Evolutionary conservation across 257 asterid genomes (phyloP).

Genomic region (Nyctanthes arbortristis): DNA sequence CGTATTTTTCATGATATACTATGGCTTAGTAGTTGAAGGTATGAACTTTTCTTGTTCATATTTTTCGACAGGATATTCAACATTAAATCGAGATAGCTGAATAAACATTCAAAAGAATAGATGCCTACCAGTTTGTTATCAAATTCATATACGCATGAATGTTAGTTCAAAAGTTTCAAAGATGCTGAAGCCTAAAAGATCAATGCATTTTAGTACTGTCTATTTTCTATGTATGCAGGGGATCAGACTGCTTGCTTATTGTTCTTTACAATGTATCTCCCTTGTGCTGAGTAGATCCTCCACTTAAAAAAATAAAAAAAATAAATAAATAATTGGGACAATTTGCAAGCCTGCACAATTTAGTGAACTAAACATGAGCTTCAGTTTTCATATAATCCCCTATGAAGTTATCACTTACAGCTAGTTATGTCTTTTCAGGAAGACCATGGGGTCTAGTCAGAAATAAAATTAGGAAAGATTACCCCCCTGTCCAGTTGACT

Average conservation of each 20-base stretch:
- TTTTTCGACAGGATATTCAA: not conserved
- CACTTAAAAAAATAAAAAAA: too few species aligned
- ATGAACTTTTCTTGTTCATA: not conserved
- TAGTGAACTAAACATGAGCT: not conserved
- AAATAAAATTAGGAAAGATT: conserved; percentile 35
- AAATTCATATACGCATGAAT: too few species aligned
- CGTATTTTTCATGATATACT: conserved; percentile 40
- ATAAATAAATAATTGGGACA: too few species aligned
- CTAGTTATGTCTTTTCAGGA: conserved; percentile 21
- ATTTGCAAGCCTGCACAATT: not conserved
- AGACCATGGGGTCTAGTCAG: conserved; percentile 33
- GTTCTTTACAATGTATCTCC: not conserved
- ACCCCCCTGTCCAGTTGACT: conserved; percentile 32
- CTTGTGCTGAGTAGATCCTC: not conserved
- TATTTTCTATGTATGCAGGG: too few species aligned
- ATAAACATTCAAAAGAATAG: too few species aligned
- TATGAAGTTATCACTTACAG: not conserved
- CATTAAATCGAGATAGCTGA: too few species aligned
- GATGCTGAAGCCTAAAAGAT: too few species aligned
- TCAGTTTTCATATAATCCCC: not conserved
- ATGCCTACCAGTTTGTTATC: too few species aligned
- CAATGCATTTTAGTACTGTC: too few species aligned
- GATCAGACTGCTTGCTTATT: not conserved
- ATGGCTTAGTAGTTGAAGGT: conserved; percentile 46
- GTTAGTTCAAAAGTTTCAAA: too few species aligned